Evolutionary conservation across 2,329 filamentous ascomycete genomes (phyloP).

Genomic region (Dryadomyces quercivorus): DNA sequence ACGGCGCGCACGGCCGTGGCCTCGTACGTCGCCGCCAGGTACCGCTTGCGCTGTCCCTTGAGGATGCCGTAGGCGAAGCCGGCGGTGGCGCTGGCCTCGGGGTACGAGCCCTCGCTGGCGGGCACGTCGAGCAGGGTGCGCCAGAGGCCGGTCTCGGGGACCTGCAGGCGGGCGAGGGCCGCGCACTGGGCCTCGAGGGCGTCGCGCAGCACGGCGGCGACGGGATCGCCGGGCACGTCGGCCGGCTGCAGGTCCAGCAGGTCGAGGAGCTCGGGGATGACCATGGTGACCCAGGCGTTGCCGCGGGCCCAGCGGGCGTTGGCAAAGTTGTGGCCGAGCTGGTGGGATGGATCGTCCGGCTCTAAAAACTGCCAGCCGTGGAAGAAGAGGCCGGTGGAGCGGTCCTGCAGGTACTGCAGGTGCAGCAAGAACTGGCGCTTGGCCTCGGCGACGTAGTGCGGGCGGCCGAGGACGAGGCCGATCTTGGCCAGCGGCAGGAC

Average conservation of each 20-base stretch:
- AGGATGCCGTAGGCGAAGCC: conserved; percentile 73
- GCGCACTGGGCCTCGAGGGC: conserved; percentile 58
- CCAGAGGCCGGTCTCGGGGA: conserved; percentile 50
- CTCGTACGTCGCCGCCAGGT: conserved; percentile 48
- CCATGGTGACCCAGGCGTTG: conserved; percentile 69
- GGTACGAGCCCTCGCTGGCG: conserved; percentile 55
- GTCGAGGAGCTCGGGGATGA: conserved; percentile 72
- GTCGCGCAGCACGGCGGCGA: conserved; percentile 45
- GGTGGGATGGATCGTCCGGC: background rate
- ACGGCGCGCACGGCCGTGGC: conserved; percentile 53
- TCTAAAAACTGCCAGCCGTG: conserved; percentile 63
- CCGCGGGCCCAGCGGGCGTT: conserved; percentile 45
- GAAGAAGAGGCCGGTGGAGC: conserved; percentile 60
- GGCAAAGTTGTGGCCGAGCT: conserved; percentile 45
- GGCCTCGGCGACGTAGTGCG: conserved; percentile 65
- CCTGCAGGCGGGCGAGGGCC: conserved; percentile 50
- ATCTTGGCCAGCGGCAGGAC: conserved; percentile 72
- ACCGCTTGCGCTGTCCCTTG: conserved; percentile 58
- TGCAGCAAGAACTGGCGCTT: conserved; percentile 68
- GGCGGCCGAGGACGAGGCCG: conserved; percentile 54
- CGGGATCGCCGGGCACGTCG: conserved; percentile 34
- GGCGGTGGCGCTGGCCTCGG: conserved; percentile 66
- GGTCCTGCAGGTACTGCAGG: conserved; percentile 67
- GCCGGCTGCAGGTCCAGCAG: conserved; percentile 45
- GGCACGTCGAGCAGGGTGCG: conserved; percentile 60